Conservation (phyloP, 192 early-diverging fungal genomes). For the Umbelopsis isabellina region DNA sequence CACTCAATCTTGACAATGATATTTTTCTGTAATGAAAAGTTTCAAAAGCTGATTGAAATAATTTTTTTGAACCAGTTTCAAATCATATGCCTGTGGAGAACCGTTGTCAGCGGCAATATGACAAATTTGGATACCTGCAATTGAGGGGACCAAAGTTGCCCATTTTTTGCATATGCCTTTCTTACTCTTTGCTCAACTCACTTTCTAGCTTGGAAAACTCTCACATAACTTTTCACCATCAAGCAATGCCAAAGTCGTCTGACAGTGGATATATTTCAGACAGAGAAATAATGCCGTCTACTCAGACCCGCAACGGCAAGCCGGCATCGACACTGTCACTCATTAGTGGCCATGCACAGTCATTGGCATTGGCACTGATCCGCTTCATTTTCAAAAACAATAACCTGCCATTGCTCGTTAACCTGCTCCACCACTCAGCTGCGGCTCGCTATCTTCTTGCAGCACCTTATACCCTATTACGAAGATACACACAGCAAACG, state of each 20-base stretch:
- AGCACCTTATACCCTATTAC: conserved; percentile 6
- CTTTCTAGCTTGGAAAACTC: background rate
- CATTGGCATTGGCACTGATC: background rate
- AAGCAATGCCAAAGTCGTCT: conserved; percentile 7
- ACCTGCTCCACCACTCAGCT: conserved; percentile 29
- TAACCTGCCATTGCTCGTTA: conserved; percentile 35
- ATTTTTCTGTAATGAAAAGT: too few relatives aligned
- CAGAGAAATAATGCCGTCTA: background rate
- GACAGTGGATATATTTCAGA: conserved; percentile 12
- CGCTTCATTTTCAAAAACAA: conserved; percentile 39
- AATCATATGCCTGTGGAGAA: too few relatives aligned
- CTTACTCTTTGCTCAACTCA: too few relatives aligned
- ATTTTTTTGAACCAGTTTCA: too few relatives aligned
- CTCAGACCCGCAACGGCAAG: background rate
- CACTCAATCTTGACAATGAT: too few relatives aligned
- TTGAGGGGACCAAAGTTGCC: too few relatives aligned
- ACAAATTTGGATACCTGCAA: too few relatives aligned
- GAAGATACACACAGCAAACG: conserved; percentile 27
- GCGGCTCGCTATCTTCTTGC: conserved; percentile 28
- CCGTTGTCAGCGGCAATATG: too few relatives aligned
- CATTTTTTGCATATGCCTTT: too few relatives aligned
- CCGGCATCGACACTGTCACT: background rate
- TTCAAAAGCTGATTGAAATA: too few relatives aligned
- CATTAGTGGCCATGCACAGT: conserved; percentile 7
- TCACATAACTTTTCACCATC: background rate